Conservation (phyloP, 352 stramenopile species). For the Phytophthora aleatoria region DNA sequence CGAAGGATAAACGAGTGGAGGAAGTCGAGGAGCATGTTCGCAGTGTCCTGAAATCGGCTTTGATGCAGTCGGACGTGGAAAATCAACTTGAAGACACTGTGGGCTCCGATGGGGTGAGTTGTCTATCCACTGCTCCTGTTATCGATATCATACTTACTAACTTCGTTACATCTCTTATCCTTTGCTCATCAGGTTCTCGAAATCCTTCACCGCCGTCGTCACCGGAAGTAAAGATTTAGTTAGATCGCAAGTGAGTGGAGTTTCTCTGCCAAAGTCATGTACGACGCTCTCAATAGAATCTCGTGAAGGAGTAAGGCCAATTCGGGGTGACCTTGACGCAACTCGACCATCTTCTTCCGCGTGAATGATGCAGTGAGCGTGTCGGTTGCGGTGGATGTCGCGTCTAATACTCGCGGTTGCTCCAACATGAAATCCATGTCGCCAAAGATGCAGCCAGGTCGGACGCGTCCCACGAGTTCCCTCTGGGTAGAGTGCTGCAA, state of each 20-base stretch:
- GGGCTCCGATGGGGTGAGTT: slow-evolving; percentile 55
- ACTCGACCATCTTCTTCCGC: slow-evolving; percentile 33
- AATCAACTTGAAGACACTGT: slow-evolving; percentile 66
- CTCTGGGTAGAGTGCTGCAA: slow-evolving; percentile 18
- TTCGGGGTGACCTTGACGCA: slow-evolving; percentile 34
- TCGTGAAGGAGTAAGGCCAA: slow-evolving; percentile 58
- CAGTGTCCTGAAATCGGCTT: slow-evolving; percentile 56
- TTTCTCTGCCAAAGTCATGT: slow-evolving; percentile 60
- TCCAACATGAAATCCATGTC: slow-evolving; percentile 71
- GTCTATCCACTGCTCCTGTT: background rate
- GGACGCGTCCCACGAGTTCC: slow-evolving; percentile 56
- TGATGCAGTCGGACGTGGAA: slow-evolving; percentile 42
- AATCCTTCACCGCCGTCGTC: slow-evolving; percentile 61
- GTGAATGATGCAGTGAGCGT: slow-evolving; percentile 52
- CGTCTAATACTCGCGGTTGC: slow-evolving; percentile 54
- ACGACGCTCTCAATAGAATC: slow-evolving; percentile 58
- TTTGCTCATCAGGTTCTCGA: slow-evolving; percentile 45
- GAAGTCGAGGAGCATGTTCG: slow-evolving; percentile 55
- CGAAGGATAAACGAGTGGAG: slow-evolving; percentile 17
- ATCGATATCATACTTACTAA: background rate
- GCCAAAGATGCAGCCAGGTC: slow-evolving; percentile 63
- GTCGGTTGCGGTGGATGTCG: slow-evolving; percentile 38
- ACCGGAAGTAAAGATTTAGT: slow-evolving; percentile 22
- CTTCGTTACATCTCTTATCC: background rate
- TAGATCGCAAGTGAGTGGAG: slow-evolving; percentile 29